These are phyloP conservation scores for Cairneyella variabilis DNA, from an alignment of 495 filamentous ascomycete species.

Conservation along the genomic window DNA sequence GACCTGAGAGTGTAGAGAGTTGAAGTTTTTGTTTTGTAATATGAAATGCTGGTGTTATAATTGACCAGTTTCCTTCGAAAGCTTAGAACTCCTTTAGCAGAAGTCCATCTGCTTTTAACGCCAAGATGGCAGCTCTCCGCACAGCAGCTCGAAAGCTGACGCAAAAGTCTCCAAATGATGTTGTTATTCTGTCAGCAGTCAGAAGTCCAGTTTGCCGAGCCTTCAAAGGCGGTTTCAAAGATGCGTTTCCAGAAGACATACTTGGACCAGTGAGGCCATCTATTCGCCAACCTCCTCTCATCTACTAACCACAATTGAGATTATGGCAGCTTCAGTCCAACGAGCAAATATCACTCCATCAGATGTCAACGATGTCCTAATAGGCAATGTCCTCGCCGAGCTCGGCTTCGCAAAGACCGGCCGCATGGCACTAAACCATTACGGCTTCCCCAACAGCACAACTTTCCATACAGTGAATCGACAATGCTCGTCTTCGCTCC, in stretches of 20 bases:
- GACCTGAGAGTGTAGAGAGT: too few species aligned
- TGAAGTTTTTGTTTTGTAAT: too few species aligned
- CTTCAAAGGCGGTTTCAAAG: slow-evolving; percentile 75
- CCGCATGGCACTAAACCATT: slow-evolving; percentile 67
- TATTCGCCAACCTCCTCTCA: neutral
- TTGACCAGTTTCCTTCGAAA: too few species aligned
- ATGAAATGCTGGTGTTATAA: too few species aligned
- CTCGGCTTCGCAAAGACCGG: slow-evolving; percentile 70
- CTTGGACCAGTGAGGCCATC: slow-evolving; percentile 58
- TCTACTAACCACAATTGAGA: slow-evolving; percentile 8
- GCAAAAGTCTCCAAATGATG: slow-evolving; percentile 71
- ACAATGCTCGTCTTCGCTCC: slow-evolving; percentile 62
- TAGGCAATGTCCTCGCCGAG: slow-evolving; percentile 69
- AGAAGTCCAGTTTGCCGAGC: slow-evolving; percentile 80
- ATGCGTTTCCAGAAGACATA: slow-evolving; percentile 85
- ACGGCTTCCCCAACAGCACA: slow-evolving; percentile 58
- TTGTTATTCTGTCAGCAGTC: slow-evolving; percentile 80
- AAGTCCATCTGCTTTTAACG: neutral
- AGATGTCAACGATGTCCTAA: slow-evolving; percentile 59
- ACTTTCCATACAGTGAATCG: slow-evolving; percentile 68
- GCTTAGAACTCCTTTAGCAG: too few species aligned
- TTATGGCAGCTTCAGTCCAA: slow-evolving; percentile 57
- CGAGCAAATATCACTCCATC: slow-evolving; percentile 59
- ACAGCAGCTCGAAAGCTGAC: slow-evolving; percentile 61
- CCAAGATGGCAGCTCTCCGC: slow-evolving; percentile 34